Percentiles rank a stretch among this genome's conserved stretches.
phyloP scores from a whole-genome alignment of 2,329 filamentous ascomycete genomes.

The Setomelanomma holmii region DNA sequence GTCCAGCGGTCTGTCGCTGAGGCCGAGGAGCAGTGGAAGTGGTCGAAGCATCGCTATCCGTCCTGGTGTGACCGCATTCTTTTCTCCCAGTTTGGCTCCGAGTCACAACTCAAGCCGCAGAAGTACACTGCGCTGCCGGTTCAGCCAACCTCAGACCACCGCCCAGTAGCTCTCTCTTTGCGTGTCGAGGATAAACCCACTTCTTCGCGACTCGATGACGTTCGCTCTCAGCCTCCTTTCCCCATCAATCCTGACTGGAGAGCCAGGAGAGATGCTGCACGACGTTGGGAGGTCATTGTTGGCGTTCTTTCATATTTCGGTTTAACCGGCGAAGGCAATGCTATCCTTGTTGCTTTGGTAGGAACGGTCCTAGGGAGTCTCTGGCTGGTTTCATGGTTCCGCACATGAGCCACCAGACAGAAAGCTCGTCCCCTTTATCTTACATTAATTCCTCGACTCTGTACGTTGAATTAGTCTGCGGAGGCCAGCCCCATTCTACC shows the following conservation, averaged over 20 bases:
- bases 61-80: slow-evolving; percentile 94
- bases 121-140: slow-evolving; percentile 79
- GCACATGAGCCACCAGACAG: slow-evolving; percentile 11
- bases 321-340: slow-evolving; percentile 56
- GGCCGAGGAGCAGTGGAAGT: slow-evolving; percentile 64
- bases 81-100: slow-evolving; percentile 64
- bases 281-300: slow-evolving; percentile 65
- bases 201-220: slow-evolving; percentile 41
- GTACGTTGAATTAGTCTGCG: neutral
- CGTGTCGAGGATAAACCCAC: slow-evolving; percentile 65
- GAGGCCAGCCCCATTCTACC: slow-evolving; percentile 18
- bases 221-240: slow-evolving; percentile 61
- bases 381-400: slow-evolving; percentile 31
- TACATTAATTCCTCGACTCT: slow-evolving; percentile 2
- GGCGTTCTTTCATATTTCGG: slow-evolving; percentile 64
- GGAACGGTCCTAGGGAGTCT: slow-evolving; percentile 36
- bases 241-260: slow-evolving; percentile 65
- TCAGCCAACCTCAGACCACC: slow-evolving; percentile 85
- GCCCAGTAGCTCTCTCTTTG: slow-evolving; percentile 77
- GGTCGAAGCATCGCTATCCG: slow-evolving; percentile 81
- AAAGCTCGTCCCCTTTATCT: neutral
- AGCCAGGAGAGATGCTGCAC: slow-evolving; percentile 59
- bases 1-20: slow-evolving; percentile 22
- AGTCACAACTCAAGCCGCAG: slow-evolving; percentile 59
- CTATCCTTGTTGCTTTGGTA: slow-evolving; percentile 43